Evolutionary conservation across 345 rosid species (phyloP), one percentile per base, ranked within the genome.

Genomic region (Abelmoschus esculentus): DNA sequence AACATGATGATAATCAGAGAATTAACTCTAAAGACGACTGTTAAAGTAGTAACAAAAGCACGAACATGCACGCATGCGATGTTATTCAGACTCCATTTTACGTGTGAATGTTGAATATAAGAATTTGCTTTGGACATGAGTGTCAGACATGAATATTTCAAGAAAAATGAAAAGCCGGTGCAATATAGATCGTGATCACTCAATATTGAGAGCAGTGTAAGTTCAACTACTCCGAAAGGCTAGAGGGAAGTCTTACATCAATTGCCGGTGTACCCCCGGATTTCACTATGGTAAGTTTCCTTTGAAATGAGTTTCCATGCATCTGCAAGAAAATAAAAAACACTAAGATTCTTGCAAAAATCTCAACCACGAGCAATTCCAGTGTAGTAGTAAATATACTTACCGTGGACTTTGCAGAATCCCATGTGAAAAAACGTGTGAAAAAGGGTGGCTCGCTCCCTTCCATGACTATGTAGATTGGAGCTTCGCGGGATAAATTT

Each of bases 371-470:
- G 38, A 72, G 13, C 34, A 62, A 50, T 53, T 26, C 50, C 54
- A 36, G 55, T 56, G 47, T 17, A 64, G 63, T 11, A 32, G 3
- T 46, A 54, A 71, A 61, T 74, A 67, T 54, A 77, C 93, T 87
- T 85, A 92, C 99, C 7, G 76, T 72, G 65, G 90, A 81, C 84
- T 96, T 96, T 40, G 91, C 70, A 10, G 96, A 82, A 79, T 96
- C 97, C 99, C 99, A 96, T 59, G 89, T 72, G 77, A 92, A 96
- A 85, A 90, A 96, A 57, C 96, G 91, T 6, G 93, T 90, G 74
- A 96, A 92, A 79, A 96, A 96, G 61, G 95, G 83, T 22, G 98
- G 99, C 74, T 96, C 99, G 40, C 85, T 89, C 75, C 97, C 98
- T 82, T 96, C 99, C 70, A 79, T 81, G 70, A 90, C 79, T 63